Evolutionary conservation across 768 basidiomycete genomes (phyloP), one percentile per base, ranked within the genome.

Genomic region (Lentinus tigrinus): DNA sequence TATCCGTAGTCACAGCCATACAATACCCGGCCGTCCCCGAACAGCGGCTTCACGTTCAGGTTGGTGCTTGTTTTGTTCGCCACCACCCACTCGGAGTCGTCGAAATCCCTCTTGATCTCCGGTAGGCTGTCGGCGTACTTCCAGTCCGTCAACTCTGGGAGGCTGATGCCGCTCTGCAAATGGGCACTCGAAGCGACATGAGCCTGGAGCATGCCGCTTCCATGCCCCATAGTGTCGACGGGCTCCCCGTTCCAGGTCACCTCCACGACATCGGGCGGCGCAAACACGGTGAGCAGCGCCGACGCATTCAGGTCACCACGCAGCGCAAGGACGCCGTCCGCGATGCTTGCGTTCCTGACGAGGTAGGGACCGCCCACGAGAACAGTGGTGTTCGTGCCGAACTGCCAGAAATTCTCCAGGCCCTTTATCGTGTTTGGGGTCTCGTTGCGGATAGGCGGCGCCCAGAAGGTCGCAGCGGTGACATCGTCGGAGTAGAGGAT

Each of bases 1-100:
- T 86, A 94, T 56, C 85, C 88, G 70, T 94, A 94, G 70, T 93
- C 92, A 66, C 91, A 93, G 1, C 69, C 91, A 70, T 91, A 93
- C 27, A 94, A 73, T n/a, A 92, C 74, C 37, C 88, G 76, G 1
- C 88, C 89, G 60, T 91, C 88, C 1, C 89, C 89, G 61, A 88
- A 89, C 59, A 81, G 75, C 4, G 88, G 87, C 64, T 84, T 83
- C 48, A 77, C 76, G 2, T 88, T 87, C 56, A 87, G 85, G 62
- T 89, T 90, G 27, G 92, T 92, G 21, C 76, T 78, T n/a, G 79
- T 88, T 58, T 85, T 85, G 64, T 90, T 78, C 16, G 89, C 91
- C 54, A 77, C 63, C 7, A 75, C 77, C 91, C 90, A 94, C 5
- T 63, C 56, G 1, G 73, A 70, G 69, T 94, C 92, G 62, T 83